Conservation (phyloP, 164 flowering plant genomes). For the Tetracentron sinense region DNA sequence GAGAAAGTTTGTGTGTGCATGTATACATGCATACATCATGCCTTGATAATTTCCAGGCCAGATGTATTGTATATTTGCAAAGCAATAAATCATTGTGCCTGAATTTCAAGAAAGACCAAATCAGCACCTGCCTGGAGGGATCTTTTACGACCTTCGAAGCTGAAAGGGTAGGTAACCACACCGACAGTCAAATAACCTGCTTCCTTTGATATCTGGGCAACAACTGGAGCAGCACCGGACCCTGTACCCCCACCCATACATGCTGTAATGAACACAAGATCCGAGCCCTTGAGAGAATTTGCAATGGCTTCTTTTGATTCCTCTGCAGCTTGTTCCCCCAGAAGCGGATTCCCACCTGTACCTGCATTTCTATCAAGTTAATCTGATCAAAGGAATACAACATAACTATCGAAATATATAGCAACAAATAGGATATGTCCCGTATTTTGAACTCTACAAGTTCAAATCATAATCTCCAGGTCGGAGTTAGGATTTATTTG, state of each 20-base stretch:
- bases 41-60: not conserved
- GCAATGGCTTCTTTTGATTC: conserved; percentile 93
- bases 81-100: too few species aligned
- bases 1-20: too few species aligned
- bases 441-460: not conserved
- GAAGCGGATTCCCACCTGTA: conserved; percentile 91
- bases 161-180: conserved; percentile 96
- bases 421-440: not conserved
- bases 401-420: not conserved
- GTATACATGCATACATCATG: too few species aligned
- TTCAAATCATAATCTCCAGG: not conserved
- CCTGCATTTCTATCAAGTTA: conserved; percentile 55
- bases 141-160: conserved; percentile 98
- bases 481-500: not conserved
- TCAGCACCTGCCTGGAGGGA: conserved; percentile 77
- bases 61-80: too few species aligned
- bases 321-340: conserved; percentile 99
- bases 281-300: conserved; percentile 84
- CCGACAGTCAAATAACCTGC: conserved; percentile 99
- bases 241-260: conserved; percentile 99
- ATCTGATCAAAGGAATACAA: conserved; percentile 14
- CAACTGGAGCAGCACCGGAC: conserved; percentile 98
- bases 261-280: conserved; percentile 94
- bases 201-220: conserved; percentile 90
- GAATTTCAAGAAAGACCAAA: conserved; percentile 5